Evolutionary conservation across 2,329 filamentous ascomycete species (phyloP), one percentile per base, ranked within the genome.

Genomic region (Dothistroma pini): DNA sequence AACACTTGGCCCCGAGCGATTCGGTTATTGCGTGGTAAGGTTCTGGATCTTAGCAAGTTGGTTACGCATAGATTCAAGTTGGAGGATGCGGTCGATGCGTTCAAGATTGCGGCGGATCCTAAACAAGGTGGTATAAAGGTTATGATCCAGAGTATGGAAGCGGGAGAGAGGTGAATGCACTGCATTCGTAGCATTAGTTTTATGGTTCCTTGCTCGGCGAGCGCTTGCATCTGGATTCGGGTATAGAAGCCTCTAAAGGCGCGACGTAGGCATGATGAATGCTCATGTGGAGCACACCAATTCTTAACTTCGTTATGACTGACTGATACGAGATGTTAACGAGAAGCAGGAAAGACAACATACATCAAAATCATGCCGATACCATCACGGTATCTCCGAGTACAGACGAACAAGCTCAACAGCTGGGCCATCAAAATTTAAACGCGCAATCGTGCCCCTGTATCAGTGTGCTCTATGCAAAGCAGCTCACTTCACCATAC

Each of bases 111-210:
- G 21, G 86, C 89, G 9, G 87, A 97, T 77, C 88, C 91, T 44
- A 92, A 89, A 81, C 96, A 90, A 56, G 93, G 93, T 7, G 91
- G 93, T n/a, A 97, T 97, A 78, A 97, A 97, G 83, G 93, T 97
- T 63, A 89, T 92, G 83, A 97, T 97, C 72, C 91, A 93, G 81
- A 91, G 85, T 71, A 74, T 79, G 68, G 75, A 76, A 9, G 73
- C 74, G 48, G 72, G 74, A 8, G 74, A 75, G 68, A 62, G 62
- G 58, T 70, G 54, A 44, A 54, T 2, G 32, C 25, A 48, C 14
- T 49, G 14, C 7, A 16, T 19, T 49, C 21, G 31, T 11, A 25
- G 54, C 41, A n/a, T 44, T 41, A 16, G 38, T 41, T 41, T 14
- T 41, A 16, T 41, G 32, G 32, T 34, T 34, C 32, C 5, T 44